Conservation (phyloP, 2,329 filamentous ascomycete species). For the Pyricularia sp. region DNA sequence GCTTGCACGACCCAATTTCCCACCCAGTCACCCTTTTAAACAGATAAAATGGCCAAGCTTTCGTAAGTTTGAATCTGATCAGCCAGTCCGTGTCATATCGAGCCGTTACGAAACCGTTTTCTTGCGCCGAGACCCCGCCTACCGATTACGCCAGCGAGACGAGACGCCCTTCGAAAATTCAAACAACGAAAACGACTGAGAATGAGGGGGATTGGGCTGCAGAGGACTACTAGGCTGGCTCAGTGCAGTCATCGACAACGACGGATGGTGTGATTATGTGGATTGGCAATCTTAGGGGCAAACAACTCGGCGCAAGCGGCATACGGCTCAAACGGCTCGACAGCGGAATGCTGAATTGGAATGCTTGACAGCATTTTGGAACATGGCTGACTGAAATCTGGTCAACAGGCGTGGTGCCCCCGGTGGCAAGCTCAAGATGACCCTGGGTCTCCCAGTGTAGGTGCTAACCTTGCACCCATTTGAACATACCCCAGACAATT, state of each 20-base stretch:
- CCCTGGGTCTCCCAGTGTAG: constrained; percentile 99
- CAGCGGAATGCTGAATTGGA: background rate
- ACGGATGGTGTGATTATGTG: background rate
- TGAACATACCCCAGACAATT: background rate
- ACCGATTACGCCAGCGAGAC: background rate
- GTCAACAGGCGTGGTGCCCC: constrained; percentile 65
- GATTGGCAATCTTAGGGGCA: background rate
- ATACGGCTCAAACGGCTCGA: background rate
- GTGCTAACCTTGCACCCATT: constrained; percentile 25
- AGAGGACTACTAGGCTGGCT: background rate
- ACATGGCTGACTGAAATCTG: background rate
- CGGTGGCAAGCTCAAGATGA: constrained; percentile 99
- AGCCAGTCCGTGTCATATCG: background rate
- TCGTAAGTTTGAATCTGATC: constrained; percentile 36
- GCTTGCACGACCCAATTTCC: background rate
- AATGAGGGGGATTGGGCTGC: background rate
- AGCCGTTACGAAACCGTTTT: constrained; percentile 4
- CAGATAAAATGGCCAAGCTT: constrained; percentile 43
- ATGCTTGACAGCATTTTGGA: background rate
- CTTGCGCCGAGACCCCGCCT: background rate
- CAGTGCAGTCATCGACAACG: background rate
- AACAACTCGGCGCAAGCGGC: background rate
- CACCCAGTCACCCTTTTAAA: constrained; percentile 2
- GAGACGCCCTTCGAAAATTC: background rate
- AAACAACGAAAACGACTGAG: background rate